These are phyloP conservation scores for Luffa aegyptiaca DNA, from an alignment of 306 rosid genomes.

Conservation along the genomic window DNA sequence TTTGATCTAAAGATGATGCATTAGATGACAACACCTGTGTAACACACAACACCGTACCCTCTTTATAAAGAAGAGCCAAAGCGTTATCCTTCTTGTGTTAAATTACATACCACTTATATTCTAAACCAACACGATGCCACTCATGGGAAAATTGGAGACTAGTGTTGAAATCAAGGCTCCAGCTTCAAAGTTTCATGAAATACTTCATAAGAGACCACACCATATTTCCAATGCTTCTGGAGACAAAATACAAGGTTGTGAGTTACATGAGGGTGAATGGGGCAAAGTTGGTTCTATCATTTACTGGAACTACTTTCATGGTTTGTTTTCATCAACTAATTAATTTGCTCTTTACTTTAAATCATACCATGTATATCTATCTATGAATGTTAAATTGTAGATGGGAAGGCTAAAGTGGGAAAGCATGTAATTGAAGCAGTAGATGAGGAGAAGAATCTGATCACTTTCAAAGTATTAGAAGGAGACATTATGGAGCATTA, in stretches of 20 bases:
- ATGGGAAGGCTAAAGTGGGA: slow-evolving; percentile 21
- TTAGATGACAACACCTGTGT: too few species aligned
- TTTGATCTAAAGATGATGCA: too few species aligned
- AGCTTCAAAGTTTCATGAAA: neutral
- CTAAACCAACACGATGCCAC: neutral
- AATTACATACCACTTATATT: neutral
- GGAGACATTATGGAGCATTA: slow-evolving; percentile 23
- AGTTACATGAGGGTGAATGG: neutral
- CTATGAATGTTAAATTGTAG: neutral
- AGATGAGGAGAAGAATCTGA: slow-evolving; percentile 20
- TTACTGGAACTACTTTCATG: neutral
- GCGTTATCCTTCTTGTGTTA: too few species aligned
- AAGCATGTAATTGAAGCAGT: slow-evolving; percentile 30
- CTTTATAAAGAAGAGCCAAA: too few species aligned
- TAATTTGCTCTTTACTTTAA: neutral
- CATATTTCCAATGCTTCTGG: neutral
- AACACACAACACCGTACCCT: too few species aligned
- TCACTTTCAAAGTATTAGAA: slow-evolving; percentile 25
- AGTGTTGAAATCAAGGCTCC: neutral
- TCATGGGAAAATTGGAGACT: neutral
- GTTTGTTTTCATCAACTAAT: neutral
- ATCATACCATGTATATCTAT: neutral
- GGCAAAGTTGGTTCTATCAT: neutral
- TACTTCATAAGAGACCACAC: neutral
- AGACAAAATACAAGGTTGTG: neutral